Base-by-base conservation (phyloP, 2,329 filamentous ascomycete species). In the Ophiostoma triangulosporum region DNA sequence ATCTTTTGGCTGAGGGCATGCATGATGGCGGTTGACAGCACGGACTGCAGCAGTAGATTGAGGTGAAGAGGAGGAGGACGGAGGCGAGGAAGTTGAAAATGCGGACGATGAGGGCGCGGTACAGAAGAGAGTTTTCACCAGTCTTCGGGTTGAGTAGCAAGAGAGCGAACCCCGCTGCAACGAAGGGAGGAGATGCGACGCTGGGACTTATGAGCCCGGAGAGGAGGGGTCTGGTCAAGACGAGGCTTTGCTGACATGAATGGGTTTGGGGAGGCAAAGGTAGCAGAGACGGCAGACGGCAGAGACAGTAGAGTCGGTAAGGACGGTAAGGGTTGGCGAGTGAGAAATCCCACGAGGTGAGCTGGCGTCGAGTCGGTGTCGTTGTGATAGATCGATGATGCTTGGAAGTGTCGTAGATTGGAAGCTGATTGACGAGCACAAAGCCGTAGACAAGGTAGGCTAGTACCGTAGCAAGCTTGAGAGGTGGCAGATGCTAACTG, bases 1-100 rank as follows among this genome's bases (percentile, higher is more conserved):
- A 80, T 83, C 68, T 75, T 81, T 63, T 83, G 75, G 69, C 80
- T 74, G 58, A 84, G 73, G 64, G 80, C 74, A 64, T 84, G 75
- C 81, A 84, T 84, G 57, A 62, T 64, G 66, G 57, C 61, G 61
- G 54, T 9, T 6, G 29, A 1, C 17, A 32, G 17, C n/a, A 48
- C 17, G 9, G 46, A 20, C 46, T 12, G 46, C 12, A 27, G 5
- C 5, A 26, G 22, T 20, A 54, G 48, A n/a, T 29, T 33, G 1
- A 31, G 38, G 46, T 46, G 27, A 17, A 48, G 29, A 20, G 27
- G 29, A 5, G 9, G 17, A 9, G 17, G 29, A 12, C 14, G 29
- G 17, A n/a, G 29, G 4, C 4, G 17, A 9, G 17, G 29, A 12
- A 8, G 29, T 3, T 20, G 43, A 27, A 27, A n/a, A 24, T 11